Evolutionary conservation across 345 rosid species (phyloP), one percentile per base, ranked within the genome.

Genomic region (Populus alba): DNA sequence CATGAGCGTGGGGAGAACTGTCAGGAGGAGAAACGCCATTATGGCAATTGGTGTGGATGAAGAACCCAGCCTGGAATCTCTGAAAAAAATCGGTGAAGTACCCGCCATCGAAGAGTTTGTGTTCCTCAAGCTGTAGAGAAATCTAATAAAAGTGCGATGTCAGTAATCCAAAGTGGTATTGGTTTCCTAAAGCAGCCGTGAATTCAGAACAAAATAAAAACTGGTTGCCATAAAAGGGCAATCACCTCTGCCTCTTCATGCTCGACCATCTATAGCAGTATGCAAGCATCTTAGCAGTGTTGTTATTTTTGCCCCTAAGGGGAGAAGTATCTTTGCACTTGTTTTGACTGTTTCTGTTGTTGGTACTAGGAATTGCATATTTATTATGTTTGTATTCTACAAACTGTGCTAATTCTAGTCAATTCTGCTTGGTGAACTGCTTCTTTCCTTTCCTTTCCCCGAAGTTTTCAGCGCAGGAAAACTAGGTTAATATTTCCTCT

Each of bases 1-100:
- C 67, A 93, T 93, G 98, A 93, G 92, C 66, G 98, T 93, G n/a
- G 97, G 91, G 53, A 87, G 98, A 75, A 92, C 87, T 3, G 73
- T 72, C 8, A 80, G 81, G 63, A 83, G 88, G 87, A 91, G 85
- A 74, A 87, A 86, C 33, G 98, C 93, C 17, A 87, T 93, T 17
- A 93, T 93, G 98, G 98, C 97, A 0, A 93, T 93, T 11, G 98
- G 97, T 5, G 97, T 92, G 6, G 98, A 93, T 77, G 98, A 93
- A 78, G 95, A 90, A 66, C 93, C 98, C n/a, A 75, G 70, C 41
- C 80, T 77, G 53, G 91, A 87, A 51, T 78, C 94, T 31, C 90
- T 93, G 12, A 78, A 72, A 76, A 81, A 66, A 78, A 89, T 90
- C 22, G 97, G 98, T 0, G 75, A 86, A 1, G 97, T 93, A 11